Evolutionary conservation across 768 basidiomycete species (phyloP).

Genomic region (Tubosaeta sp.): DNA sequence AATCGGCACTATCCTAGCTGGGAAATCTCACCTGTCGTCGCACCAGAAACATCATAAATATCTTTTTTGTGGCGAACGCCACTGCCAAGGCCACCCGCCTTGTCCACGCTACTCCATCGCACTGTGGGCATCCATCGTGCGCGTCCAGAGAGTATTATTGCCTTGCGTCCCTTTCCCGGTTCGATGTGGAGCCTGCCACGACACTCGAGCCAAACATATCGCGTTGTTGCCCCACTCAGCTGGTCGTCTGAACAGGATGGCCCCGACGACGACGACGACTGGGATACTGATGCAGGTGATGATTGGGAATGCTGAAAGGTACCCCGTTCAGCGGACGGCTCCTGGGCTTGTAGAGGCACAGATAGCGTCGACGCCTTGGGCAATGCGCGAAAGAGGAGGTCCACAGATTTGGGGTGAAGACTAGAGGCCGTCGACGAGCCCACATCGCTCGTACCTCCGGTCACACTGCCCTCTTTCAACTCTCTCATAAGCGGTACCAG

Average conservation of each 20-base stretch:
- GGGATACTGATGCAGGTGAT: not conserved
- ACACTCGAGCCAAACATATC: conserved; percentile 87
- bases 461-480: conserved; percentile 60
- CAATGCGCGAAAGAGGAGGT: conserved; percentile 80
- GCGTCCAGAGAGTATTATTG: conserved; percentile 86
- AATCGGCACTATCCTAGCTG: not conserved
- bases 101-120: conserved; percentile 54
- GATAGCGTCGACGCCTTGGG: conserved; percentile 41
- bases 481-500: conserved; percentile 88
- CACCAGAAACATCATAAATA: not conserved
- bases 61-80: not conserved
- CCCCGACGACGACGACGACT: not conserved
- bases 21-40: conserved; percentile 21
- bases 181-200: conserved; percentile 88
- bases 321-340: conserved; percentile 1
- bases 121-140: conserved; percentile 62
- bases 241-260: not conserved
- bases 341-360: not conserved
- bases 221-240: conserved; percentile 17
- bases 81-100: conserved; percentile 38
- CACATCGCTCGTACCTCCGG: conserved; percentile 15
- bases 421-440: conserved; percentile 10
- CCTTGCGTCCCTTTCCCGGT: conserved; percentile 91
- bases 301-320: not conserved
- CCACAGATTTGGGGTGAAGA: conserved; percentile 53